Base-by-base conservation (phyloP, 2,329 filamentous ascomycete species). In the Lecanosticta acicola region DNA sequence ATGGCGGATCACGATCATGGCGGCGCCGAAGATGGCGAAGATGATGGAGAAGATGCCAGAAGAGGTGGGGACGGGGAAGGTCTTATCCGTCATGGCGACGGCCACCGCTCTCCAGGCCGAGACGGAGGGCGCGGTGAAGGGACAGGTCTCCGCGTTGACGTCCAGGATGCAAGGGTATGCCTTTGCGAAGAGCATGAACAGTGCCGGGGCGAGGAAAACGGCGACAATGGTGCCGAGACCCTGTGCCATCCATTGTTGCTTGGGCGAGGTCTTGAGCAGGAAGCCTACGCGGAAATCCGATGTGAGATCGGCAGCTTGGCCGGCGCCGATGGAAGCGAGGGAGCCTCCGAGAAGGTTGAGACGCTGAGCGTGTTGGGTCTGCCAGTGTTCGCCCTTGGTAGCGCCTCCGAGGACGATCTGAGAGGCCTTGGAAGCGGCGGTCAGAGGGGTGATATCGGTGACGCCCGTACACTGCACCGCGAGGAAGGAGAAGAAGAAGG, bases 161-260 rank as follows among this genome's bases (percentile, higher is more conserved):
- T 75, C 68, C 59, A 79, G 74, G 54, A 85, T 81, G 60, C 83
- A 85, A 1, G 81, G 82, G 62, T 86, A 85, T 0, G 83, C 83
- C 3, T 75, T 73, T 51, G 79, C 75, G 69, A 85, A 85, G 36
- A 85, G 75, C 26, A 84, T 76, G 59, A 84, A 85, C 55, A 85
- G 74, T 8, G 78, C 80, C 1, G 81, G 81, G 0, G 81, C 79
- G 10, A 85, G 67, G 68, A 83, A 84, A 54, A 84, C 72, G n/a
- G 81, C 75, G 39, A 84, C 74, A 24, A 83, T 62, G 7, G 78
- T 78, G 20, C 81, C 81, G 11, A 83, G 65, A 34, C 72, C 74
- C 64, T 85, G 83, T 0, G 81, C 81, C 54, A 81, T 71, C 72
- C 80, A 85, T 63, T 85, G 82, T 61, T 80, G 74, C 49, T 76